Evolutionary conservation across 345 rosid species (phyloP).

Genomic region (Fremontodendron californicum): DNA sequence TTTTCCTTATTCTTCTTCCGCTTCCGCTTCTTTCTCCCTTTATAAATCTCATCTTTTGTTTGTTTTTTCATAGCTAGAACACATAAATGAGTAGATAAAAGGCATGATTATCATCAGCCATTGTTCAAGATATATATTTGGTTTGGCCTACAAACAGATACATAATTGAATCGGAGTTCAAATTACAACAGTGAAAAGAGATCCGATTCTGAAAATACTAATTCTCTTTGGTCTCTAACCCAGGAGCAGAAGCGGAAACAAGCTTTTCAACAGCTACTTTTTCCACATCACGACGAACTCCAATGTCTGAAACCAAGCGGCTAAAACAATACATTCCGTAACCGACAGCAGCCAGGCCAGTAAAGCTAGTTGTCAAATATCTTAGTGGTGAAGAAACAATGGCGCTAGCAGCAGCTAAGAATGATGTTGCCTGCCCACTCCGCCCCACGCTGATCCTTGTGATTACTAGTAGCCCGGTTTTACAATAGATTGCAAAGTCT

Average conservation of each 20-base stretch:
- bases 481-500: constrained; percentile 76
- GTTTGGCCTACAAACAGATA: not conserved
- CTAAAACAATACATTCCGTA: constrained; percentile 45
- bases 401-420: constrained; percentile 46
- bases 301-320: constrained; percentile 54
- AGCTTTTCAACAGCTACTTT: constrained; percentile 44
- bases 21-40: too few relatives aligned
- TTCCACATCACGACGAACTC: constrained; percentile 56
- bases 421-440: constrained; percentile 68
- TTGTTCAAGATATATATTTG: too few relatives aligned
- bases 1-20: too few relatives aligned
- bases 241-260: constrained; percentile 10
- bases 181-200: not conserved
- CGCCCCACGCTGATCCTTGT: constrained; percentile 51
- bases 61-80: too few relatives aligned
- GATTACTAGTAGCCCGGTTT: constrained; percentile 55
- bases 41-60: too few relatives aligned
- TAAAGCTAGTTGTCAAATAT: constrained; percentile 47
- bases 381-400: constrained; percentile 45
- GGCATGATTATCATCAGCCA: too few relatives aligned
- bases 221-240: not conserved
- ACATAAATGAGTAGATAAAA: too few relatives aligned
- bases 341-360: constrained; percentile 52
- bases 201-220: not conserved
- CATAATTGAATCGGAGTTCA: not conserved